Base-by-base conservation (phyloP, 805 yeast genomes). In the Barnettozyma salicaria region DNA sequence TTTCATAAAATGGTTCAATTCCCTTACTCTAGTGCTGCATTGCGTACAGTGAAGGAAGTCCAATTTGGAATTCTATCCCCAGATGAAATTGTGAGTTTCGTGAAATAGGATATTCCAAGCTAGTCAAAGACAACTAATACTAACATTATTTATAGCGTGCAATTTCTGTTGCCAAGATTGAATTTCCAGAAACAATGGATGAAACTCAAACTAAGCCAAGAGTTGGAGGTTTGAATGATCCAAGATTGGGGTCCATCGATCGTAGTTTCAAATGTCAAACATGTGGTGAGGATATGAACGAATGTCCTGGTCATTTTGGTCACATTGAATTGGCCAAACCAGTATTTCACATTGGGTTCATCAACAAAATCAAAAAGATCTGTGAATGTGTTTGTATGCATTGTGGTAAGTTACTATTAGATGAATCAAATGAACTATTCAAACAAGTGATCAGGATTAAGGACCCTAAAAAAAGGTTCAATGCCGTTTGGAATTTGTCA, bases 151-250 rank as follows among this genome's bases (percentile, higher is more conserved):
- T 38, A 12, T 43, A 68, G 73, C 83, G 96, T 63, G 97, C 97
- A 34, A 89, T 92, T 49, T 86, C 96, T 44, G 98, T 94, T 42
- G 97, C 97, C 29, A 92, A 92, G 59, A 87, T 92, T 56, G 97
- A 90, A 63, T 92, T 84, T 56, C 98, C 99, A 17, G 99, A 92
- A 65, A 92, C 97, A n/a, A 92, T 92, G 96, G 98, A 92, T 62
- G 97, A 89, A 62, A 78, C 96, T 27, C 88, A 95, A 41, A 82
- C 83, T 58, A 84, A 85, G 47, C 97, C 97, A 32, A 79, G 97
- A 60, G 89, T 88, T 49, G 97, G 97, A 46, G 99, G 99, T 43
- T 69, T 92, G 45, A 90, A 89, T 59, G 98, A 94, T 61, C 97
- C 98, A 43, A 79, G 97, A 53, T 71, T 92, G 44, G 99, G 99